These are phyloP conservation scores for Rutstroemia sp. DNA, from an alignment of 2,329 filamentous ascomycete genomes.

Conservation along the genomic window DNA sequence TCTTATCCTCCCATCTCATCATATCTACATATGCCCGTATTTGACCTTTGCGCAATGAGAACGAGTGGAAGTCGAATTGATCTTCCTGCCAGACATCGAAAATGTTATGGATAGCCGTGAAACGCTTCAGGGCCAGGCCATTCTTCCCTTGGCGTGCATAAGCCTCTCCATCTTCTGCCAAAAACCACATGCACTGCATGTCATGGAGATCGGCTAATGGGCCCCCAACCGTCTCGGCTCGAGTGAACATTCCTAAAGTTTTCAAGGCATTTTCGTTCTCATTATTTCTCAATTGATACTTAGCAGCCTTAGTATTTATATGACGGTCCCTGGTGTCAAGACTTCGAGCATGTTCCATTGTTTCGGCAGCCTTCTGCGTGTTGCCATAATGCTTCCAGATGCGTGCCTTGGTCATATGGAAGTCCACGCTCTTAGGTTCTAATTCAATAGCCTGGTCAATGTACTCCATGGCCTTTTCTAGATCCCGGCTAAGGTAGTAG, in stretches of 20 bases:
- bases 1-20: constrained; percentile 88
- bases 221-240: constrained; percentile 81
- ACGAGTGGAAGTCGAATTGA: constrained; percentile 97
- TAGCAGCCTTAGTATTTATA: constrained; percentile 97
- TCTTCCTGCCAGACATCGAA: constrained; percentile 98
- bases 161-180: constrained; percentile 91
- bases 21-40: constrained; percentile 93
- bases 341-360: constrained; percentile 80
- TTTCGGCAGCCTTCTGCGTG: constrained; percentile 68
- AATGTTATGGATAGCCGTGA: constrained; percentile 81
- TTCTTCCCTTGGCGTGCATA: constrained; percentile 76
- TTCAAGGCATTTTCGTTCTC: constrained; percentile 79
- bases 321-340: constrained; percentile 89
- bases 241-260: constrained; percentile 89
- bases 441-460: constrained; percentile 78
- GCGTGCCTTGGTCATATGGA: constrained; percentile 89
- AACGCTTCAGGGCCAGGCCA: constrained; percentile 84
- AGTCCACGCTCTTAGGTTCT: constrained; percentile 77
- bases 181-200: constrained; percentile 97
- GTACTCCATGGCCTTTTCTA: constrained; percentile 72
- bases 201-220: constrained; percentile 87
- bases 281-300: constrained; percentile 91
- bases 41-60: constrained; percentile 94
- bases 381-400: constrained; percentile 90
- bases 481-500: constrained; percentile 78